Conservation (phyloP, 345 rosid genomes). For the Eucalyptus virginea region DNA sequence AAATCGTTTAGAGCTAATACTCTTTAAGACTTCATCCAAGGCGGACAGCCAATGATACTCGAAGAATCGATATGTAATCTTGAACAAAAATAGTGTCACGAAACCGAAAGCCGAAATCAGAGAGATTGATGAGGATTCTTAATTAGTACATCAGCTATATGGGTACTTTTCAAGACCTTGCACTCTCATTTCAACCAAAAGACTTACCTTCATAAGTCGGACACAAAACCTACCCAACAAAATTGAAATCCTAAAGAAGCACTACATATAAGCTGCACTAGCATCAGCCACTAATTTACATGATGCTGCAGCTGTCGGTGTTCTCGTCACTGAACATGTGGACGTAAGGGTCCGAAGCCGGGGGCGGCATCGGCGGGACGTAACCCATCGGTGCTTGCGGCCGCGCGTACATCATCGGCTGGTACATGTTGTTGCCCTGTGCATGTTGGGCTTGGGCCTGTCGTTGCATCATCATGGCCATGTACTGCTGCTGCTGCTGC, state of each 20-base stretch:
- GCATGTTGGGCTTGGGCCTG: not conserved
- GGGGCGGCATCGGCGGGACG: slow-evolving; percentile 49
- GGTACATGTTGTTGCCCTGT: slow-evolving; percentile 59
- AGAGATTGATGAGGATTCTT: not conserved
- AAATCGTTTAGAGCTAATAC: not conserved
- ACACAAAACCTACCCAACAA: not conserved
- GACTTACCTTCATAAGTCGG: not conserved
- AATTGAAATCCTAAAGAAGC: not conserved
- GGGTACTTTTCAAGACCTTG: not conserved
- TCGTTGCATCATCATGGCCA: slow-evolving; percentile 65
- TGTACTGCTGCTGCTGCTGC: slow-evolving; percentile 10
- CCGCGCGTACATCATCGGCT: slow-evolving; percentile 79
- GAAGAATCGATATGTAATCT: not conserved
- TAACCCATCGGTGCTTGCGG: slow-evolving; percentile 45
- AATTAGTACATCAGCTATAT: not conserved
- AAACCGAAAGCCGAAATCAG: not conserved
- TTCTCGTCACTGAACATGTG: slow-evolving; percentile 91
- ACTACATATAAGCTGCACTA: not conserved
- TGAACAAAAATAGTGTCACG: not conserved
- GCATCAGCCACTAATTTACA: slow-evolving; percentile 27
- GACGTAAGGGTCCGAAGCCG: slow-evolving; percentile 39
- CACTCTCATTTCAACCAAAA: not conserved
- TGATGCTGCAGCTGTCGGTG: slow-evolving; percentile 68
- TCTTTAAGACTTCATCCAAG: not conserved
- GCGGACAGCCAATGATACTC: not conserved